phyloP scores from a whole-genome alignment of 1,139 yeast species.

The Debaryomyces sp. region DNA sequence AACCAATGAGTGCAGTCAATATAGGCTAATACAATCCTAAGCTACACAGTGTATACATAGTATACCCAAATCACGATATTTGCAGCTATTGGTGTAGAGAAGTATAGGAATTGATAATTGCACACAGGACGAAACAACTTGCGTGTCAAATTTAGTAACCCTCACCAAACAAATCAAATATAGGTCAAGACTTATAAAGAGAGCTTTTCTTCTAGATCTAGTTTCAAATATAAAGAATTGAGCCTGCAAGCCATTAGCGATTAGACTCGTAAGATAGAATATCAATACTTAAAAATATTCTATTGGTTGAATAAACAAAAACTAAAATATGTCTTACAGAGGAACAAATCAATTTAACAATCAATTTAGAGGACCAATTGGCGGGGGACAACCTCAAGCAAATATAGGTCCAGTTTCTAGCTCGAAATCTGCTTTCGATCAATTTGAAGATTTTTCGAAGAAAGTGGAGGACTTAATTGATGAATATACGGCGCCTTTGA shows the following conservation, averaged over 20 bases:
- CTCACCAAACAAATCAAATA: constrained; percentile 3
- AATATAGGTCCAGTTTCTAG: constrained; percentile 30
- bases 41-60: neutral
- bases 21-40: neutral
- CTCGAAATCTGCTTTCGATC: constrained; percentile 31
- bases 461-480: constrained; percentile 52
- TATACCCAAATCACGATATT: neutral
- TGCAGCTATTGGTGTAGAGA: neutral
- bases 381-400: constrained; percentile 19
- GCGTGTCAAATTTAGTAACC: constrained; percentile 7
- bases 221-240: constrained; percentile 3
- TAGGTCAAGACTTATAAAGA: neutral
- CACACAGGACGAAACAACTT: constrained; percentile 4
- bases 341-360: constrained; percentile 38
- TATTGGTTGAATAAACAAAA: neutral
- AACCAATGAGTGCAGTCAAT: neutral
- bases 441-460: constrained; percentile 50
- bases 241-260: neutral
- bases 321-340: constrained; percentile 32
- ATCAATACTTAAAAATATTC: neutral
- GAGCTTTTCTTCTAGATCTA: neutral
- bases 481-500: constrained; percentile 50
- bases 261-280: neutral
- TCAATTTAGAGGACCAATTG: constrained; percentile 25
- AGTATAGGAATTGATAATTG: neutral